Evolutionary conservation across 352 stramenopile species (phyloP), one percentile per base, ranked within the genome.

Genomic region (Pythium aristosporum): DNA sequence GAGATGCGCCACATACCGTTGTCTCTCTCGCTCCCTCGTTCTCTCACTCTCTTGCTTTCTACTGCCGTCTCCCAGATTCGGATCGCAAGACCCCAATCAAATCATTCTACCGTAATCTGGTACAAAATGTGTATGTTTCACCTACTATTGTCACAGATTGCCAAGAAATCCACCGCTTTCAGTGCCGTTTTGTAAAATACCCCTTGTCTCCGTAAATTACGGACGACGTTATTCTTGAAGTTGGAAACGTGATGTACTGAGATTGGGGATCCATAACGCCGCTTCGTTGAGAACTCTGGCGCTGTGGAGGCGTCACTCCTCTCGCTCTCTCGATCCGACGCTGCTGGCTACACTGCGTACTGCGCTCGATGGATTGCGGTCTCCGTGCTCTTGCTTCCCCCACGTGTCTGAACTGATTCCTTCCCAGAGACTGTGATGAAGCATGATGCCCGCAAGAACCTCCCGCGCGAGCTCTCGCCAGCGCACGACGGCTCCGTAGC

Each of bases 351-450:
- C 53, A 18, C 43, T 67, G 43, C 61, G 34, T 37, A 25, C 32
- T 5, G 13, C 11, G n/a, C 23, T 44, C 58, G 3, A 57, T 41
- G 25, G 43, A 62, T 25, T 23, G 25, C n/a, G 37, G 28, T 61
- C 54, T 49, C 44, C 15, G 34, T n/a, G 10, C 18, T 51, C 21
- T 39, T 13, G 34, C 50, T 42, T 43, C 54, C 15, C 41, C 51
- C 9, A 32, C 39, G 20, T 43, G 30, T 30, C 23, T 51, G 25
- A 49, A 36, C 44, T 32, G 8, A 16, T 15, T 36, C 28, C 12
- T 39, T 54, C 60, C 7, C 47, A 28, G 57, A 63, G 57, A 49
- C 51, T 39, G 32, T 51, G 30, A 70, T 70, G 63, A 61, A 65
- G 56, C 51, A 70, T 63, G 62, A 60, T 0, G 16, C 55, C 7